Conservation (phyloP, 176 grass and related monocot species). For the Musa itinerans region DNA sequence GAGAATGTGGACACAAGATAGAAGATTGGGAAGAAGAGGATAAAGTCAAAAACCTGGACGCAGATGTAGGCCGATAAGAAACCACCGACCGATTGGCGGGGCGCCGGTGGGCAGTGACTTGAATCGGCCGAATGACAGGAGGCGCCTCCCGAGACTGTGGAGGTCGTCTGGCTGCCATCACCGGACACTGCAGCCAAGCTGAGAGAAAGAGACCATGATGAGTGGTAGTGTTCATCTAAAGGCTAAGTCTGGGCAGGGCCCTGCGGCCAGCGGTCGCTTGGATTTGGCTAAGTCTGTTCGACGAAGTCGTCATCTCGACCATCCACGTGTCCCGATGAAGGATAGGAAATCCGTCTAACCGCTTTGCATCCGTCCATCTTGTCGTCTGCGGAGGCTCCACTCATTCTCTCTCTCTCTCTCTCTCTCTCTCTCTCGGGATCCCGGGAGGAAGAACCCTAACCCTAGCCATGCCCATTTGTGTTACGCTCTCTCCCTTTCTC, state of each 20-base stretch:
- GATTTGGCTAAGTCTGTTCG: background rate
- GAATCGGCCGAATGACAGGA: background rate
- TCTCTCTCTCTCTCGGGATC: no score
- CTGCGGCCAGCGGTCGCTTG: background rate
- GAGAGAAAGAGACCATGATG: background rate
- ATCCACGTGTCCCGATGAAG: background rate
- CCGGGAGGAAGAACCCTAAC: no score
- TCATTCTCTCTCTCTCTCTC: no score
- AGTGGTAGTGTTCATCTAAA: background rate
- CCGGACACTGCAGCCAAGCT: background rate
- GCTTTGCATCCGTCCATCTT: no score
- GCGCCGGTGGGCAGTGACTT: background rate
- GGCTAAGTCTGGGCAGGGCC: background rate
- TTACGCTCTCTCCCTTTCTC: no score
- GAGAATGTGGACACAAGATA: background rate
- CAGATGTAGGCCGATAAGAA: background rate
- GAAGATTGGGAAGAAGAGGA: background rate
- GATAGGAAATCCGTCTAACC: background rate
- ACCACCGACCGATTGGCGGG: background rate
- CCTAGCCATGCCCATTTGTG: no score
- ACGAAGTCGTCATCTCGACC: background rate
- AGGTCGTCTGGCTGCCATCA: background rate
- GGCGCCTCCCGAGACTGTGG: background rate
- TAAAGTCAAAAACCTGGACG: conserved; percentile 1
- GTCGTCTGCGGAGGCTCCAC: no score